Evolutionary conservation across 257 asterid species (phyloP).

Genomic region (Eucommia ulmoides): DNA sequence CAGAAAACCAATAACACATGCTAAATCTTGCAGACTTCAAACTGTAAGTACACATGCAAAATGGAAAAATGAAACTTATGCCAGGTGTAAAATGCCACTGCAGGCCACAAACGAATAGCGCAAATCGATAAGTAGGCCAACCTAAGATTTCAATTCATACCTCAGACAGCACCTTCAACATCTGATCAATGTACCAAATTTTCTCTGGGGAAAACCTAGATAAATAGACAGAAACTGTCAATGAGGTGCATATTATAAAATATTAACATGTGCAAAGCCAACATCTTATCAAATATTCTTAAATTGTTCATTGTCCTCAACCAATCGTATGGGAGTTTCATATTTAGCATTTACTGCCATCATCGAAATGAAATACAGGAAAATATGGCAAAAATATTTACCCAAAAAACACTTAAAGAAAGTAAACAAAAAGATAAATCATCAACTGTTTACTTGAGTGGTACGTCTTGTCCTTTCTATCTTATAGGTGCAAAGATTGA

Average conservation of each 20-base stretch:
- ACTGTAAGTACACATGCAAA: no score
- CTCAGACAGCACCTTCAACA: slow-evolving; percentile 92
- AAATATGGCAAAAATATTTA: no score
- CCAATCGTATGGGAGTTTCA: neutral
- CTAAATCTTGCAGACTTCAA: no score
- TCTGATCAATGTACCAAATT: slow-evolving; percentile 89
- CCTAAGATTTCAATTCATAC: slow-evolving; percentile 26
- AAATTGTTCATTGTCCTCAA: slow-evolving; percentile 3
- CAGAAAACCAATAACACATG: no score
- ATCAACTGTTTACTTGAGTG: no score
- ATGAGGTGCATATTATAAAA: slow-evolving; percentile 15
- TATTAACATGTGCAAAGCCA: slow-evolving; percentile 10
- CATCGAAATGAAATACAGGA: no score
- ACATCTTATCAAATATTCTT: slow-evolving; percentile 2
- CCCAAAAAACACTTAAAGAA: no score
- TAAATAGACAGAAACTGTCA: slow-evolving; percentile 23
- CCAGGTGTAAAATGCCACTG: slow-evolving; percentile 2
- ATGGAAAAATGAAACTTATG: no score
- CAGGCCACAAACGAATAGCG: slow-evolving; percentile 6
- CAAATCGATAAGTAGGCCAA: slow-evolving; percentile 4
- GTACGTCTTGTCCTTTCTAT: no score
- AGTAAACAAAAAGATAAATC: no score
- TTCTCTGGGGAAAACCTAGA: slow-evolving; percentile 89
- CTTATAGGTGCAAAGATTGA: no score
- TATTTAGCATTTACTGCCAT: slow-evolving; percentile 3